Evolutionary conservation across 306 rosid species (phyloP), one percentile per base, ranked within the genome.

Genomic region (Sechiopsis laciniata): DNA sequence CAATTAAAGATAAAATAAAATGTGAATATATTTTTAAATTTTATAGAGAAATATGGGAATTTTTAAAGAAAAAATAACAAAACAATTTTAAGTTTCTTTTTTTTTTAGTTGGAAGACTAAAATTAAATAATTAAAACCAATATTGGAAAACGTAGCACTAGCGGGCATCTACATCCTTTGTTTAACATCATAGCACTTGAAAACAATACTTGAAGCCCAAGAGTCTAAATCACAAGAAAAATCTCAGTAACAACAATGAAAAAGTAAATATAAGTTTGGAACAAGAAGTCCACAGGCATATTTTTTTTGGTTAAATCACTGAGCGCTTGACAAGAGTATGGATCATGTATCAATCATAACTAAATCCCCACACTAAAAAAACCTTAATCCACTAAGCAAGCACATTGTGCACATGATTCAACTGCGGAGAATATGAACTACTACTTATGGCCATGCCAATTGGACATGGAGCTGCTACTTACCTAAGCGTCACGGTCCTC

Each of bases 401-500:
- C 17, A 68, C 72, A 67, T 42, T 11, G 37, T 48, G 16, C 32
- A n/a, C 48, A 62, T 17, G 15, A 8, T 65, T 20, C 37, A 68
- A 12, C 12, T 24, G 20, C 56, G 7, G 42, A 2, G 73, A 68
- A 68, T 6, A 8, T 68, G 40, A 45, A 46, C 37, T 32, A 32
- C 17, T 45, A 68, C 73, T 10, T 20, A 13, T 48, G 37, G 9
- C 55, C 37, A 67, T 1, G 21, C 55, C 48, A 67, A 67, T 67
- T 67, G 17, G 19, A 45, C 56, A 20, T n/a, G 10, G 64, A 72
- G 46, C 19, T 68, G n/a, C 78, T 40, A 2, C 65, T 59, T 29
- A 68, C 80, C 70, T 63, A 63, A 37, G 73, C 71, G 19, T 79
- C 78, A 74, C 48, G 10, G 45, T 87, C 91, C 21, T 88, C 89